Evolutionary conservation across 495 filamentous ascomycete genomes (phyloP), one percentile per base, ranked within the genome.

Genomic region (Penicillium atrosanguineum): DNA sequence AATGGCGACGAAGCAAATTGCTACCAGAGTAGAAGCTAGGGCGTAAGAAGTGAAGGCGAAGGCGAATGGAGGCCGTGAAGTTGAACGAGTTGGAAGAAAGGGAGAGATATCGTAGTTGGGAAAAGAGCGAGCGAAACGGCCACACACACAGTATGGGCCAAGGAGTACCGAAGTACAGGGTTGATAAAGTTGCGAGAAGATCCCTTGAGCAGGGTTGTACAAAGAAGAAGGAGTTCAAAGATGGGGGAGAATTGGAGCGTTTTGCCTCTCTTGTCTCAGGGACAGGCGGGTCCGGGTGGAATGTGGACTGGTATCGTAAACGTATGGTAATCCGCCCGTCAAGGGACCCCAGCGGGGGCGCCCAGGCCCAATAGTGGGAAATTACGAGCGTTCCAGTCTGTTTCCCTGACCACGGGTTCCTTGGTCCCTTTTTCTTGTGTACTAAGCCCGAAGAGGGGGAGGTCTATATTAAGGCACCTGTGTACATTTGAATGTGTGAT

Each of bases 101-200:
- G 42, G 53, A 26, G 56, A 48, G 34, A 43, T 43, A 50, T 48
- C 43, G 54, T 44, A 46, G 47, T 50, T 26, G 48, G 23, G 56
- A 46, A 34, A 73, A 66, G 38, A 73, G 68, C 60, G 70, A 73
- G 61, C 52, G 70, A 53, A 61, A 58, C 46, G 69, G 69, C 69
- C 60, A 68, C 63, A 72, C 65, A 63, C 65, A 63, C 66, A 70
- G 69, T 70, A 70, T 70, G 52, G 61, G 65, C 65, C 48, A 56
- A 52, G 51, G 52, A 53, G 47, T 44, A 52, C 48, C 47, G 51
- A 55, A 50, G 53, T 45, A 53, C 44, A 39, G 47, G 47, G 40
- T 54, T 46, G 37, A 38, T 20, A 31, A 42, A 20, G 47, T 45
- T 50, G 45, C 40, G 42, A 48, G 29, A 44, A 42, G 45, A 58